These are phyloP conservation scores for Phytophthora litchii DNA, from an alignment of 352 stramenopile genomes.

Conservation along the genomic window DNA sequence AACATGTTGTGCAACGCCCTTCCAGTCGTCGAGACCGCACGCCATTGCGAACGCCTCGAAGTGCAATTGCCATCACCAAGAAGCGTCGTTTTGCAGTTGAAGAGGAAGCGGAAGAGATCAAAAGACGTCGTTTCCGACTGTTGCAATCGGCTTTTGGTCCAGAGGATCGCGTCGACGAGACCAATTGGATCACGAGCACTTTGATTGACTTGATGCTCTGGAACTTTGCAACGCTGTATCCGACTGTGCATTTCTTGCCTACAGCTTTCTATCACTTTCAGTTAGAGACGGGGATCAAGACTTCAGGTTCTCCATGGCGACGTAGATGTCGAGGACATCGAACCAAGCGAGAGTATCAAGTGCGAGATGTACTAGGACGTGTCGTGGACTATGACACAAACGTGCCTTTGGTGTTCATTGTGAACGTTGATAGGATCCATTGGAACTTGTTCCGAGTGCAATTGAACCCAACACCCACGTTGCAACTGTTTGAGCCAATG, in stretches of 20 bases:
- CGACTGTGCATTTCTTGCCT: slow-evolving; percentile 77
- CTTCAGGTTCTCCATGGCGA: slow-evolving; percentile 16
- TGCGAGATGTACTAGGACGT: slow-evolving; percentile 76
- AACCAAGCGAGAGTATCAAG: slow-evolving; percentile 35
- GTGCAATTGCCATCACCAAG: slow-evolving; percentile 16
- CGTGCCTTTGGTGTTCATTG: slow-evolving; percentile 81
- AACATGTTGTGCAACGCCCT: slow-evolving; percentile 5
- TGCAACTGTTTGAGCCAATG: slow-evolving; percentile 92
- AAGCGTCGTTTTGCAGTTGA: slow-evolving; percentile 11
- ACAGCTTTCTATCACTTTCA: slow-evolving; percentile 86
- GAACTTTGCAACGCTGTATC: slow-evolving; percentile 78
- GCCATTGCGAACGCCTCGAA: slow-evolving; percentile 10
- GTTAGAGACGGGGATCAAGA: slow-evolving; percentile 33
- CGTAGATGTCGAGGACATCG: slow-evolving; percentile 16
- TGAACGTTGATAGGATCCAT: slow-evolving; percentile 83
- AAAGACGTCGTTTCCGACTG: slow-evolving; percentile 30
- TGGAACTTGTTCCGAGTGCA: slow-evolving; percentile 91
- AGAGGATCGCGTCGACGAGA: slow-evolving; percentile 74
- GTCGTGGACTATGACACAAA: slow-evolving; percentile 60
- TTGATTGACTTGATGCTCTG: slow-evolving; percentile 88
- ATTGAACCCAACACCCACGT: slow-evolving; percentile 57
- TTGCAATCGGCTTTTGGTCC: slow-evolving; percentile 59
- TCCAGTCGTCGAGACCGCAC: slow-evolving; percentile 14
- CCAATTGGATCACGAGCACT: slow-evolving; percentile 83
- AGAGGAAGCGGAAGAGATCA: slow-evolving; percentile 27